Percentiles rank a stretch among this genome's conserved stretches.
Evolutionary conservation across 2,329 filamentous ascomycete genomes (phyloP).

Genomic region (Lasiodiplodia theobromae): DNA sequence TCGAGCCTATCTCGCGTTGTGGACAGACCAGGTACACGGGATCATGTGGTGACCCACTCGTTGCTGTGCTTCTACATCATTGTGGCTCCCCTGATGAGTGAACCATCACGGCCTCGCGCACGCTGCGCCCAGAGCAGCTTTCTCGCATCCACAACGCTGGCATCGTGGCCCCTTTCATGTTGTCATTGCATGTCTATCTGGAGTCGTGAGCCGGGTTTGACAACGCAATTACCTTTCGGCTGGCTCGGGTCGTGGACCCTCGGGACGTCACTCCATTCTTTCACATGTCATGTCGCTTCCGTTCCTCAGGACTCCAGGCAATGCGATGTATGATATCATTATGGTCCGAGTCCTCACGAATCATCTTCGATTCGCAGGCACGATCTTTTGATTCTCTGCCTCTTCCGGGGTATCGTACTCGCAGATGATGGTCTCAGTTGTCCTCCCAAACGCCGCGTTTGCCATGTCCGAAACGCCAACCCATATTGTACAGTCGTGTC

Average conservation of each 20-base stretch:
- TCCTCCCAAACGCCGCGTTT: slow-evolving; percentile 24
- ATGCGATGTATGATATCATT: slow-evolving; percentile 20
- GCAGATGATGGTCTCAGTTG: slow-evolving; percentile 21
- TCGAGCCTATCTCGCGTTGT: slow-evolving; percentile 15
- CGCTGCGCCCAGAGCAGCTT: slow-evolving; percentile 16
- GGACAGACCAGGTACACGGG: slow-evolving; percentile 25
- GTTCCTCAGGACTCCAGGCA: slow-evolving; percentile 12
- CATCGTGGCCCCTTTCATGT: slow-evolving; percentile 25
- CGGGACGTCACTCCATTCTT: background rate
- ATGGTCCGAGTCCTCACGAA: slow-evolving; percentile 13
- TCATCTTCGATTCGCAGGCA: slow-evolving; percentile 23
- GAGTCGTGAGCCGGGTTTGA: background rate
- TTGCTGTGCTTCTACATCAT: slow-evolving; percentile 25
- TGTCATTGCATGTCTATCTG: slow-evolving; percentile 15
- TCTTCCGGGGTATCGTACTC: slow-evolving; percentile 26
- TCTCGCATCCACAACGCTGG: slow-evolving; percentile 5
- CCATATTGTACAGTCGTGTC: slow-evolving; percentile 4
- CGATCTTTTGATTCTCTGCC: slow-evolving; percentile 7
- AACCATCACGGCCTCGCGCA: slow-evolving; percentile 10
- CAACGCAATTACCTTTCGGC: background rate
- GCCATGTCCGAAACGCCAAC: slow-evolving; percentile 16
- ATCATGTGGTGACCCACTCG: slow-evolving; percentile 16
- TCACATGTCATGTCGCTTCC: slow-evolving; percentile 23
- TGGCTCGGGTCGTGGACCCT: slow-evolving; percentile 4
- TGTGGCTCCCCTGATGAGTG: slow-evolving; percentile 22